Percentiles rank a stretch among this genome's conserved stretches.
These are phyloP conservation scores for Senecio squalidus DNA, from an alignment of 140 eudicot species.

Conservation along the genomic window DNA sequence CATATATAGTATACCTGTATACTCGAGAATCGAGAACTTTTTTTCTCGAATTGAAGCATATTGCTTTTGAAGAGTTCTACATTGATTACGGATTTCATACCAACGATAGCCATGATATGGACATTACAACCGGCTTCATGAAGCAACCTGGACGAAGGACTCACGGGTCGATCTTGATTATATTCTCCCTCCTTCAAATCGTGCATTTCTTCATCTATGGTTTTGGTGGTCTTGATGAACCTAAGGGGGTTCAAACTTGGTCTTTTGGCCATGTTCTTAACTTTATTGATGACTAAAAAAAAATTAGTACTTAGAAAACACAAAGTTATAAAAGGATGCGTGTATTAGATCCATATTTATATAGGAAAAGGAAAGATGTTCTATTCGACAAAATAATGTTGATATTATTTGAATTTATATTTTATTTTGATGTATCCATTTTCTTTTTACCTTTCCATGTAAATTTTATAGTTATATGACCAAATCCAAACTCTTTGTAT, in stretches of 20 bases:
- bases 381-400: too few species aligned
- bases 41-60: conserved; percentile 10
- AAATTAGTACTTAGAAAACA: too few species aligned
- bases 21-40: conserved; percentile 45
- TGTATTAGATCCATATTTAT: too few species aligned
- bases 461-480: too few species aligned
- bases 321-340: too few species aligned
- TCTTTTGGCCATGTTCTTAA: conserved; percentile 12
- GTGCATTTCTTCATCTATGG: background rate
- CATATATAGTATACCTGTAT: conserved; percentile 27
- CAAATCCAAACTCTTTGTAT: too few species aligned
- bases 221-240: conserved; percentile 16
- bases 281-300: background rate
- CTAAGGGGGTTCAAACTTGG: conserved; percentile 3
- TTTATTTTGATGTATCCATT: too few species aligned
- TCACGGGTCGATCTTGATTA: conserved; percentile 14
- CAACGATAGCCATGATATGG: conserved; percentile 29
- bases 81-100: conserved; percentile 24
- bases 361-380: too few species aligned
- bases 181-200: conserved; percentile 1
- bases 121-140: conserved; percentile 39
- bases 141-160: conserved; percentile 33
- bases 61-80: conserved; percentile 23
- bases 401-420: too few species aligned
- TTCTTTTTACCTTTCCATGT: too few species aligned